phyloP scores from a whole-genome alignment of 768 basidiomycete species.

The Leccinum sublutescens region DNA sequence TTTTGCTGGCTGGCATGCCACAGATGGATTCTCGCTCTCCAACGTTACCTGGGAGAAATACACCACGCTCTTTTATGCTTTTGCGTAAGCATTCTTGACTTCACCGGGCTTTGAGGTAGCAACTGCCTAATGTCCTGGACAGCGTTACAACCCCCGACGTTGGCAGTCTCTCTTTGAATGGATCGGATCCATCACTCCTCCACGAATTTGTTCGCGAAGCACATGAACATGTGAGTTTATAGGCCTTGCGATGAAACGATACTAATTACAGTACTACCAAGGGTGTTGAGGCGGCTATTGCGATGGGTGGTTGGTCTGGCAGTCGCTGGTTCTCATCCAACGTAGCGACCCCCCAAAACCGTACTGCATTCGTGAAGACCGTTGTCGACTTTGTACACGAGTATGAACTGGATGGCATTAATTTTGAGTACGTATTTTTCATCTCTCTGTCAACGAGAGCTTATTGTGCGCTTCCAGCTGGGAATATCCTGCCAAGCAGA shows the following conservation, averaged over 20 bases:
- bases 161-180: constrained; percentile 31
- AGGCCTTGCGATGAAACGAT: neutral
- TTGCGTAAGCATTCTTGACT: constrained; percentile 42
- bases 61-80: constrained; percentile 61
- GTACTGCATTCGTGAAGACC: constrained; percentile 64
- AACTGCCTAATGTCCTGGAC: neutral
- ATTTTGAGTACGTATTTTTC: constrained; percentile 25
- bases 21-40: constrained; percentile 46
- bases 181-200: constrained; percentile 48
- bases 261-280: constrained; percentile 23
- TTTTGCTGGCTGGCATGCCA: constrained; percentile 65
- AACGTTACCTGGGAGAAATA: constrained; percentile 68
- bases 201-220: constrained; percentile 55
- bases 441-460: neutral
- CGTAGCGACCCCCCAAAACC: constrained; percentile 49
- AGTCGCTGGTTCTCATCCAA: constrained; percentile 59
- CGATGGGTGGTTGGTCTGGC: constrained; percentile 74
- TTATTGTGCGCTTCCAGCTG: constrained; percentile 51
- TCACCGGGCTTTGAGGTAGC: neutral
- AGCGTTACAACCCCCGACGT: constrained; percentile 37
- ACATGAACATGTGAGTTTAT: constrained; percentile 33
- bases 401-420: constrained; percentile 58
- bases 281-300: constrained; percentile 55
- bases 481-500: constrained; percentile 76
- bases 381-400: constrained; percentile 43